phyloP scores from a whole-genome alignment of 805 yeast species.

The Ogataea minuta region DNA sequence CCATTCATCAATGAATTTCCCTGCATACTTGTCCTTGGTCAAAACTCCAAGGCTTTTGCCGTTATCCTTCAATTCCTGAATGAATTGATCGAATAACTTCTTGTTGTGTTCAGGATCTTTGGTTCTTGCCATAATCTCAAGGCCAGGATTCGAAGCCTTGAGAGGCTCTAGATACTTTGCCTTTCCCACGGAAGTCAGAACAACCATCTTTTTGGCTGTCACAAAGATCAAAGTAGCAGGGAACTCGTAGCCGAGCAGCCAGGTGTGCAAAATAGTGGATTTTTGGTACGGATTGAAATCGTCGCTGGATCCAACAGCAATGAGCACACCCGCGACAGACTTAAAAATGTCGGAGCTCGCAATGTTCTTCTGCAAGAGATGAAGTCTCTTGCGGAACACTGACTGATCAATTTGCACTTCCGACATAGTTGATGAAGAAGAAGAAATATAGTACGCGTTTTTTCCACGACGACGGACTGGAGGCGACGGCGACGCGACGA shows the following conservation, averaged over 20 bases:
- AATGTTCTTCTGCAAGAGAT: slow-evolving; percentile 38
- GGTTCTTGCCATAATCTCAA: slow-evolving; percentile 66
- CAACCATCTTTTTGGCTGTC: slow-evolving; percentile 53
- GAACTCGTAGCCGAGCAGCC: slow-evolving; percentile 94
- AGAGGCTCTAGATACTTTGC: slow-evolving; percentile 73
- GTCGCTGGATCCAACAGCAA: slow-evolving; percentile 81
- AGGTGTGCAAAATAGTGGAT: slow-evolving; percentile 80
- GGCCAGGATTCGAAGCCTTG: slow-evolving; percentile 40
- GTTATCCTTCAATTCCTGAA: slow-evolving; percentile 41
- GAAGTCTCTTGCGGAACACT: slow-evolving; percentile 54
- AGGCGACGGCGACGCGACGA: slow-evolving; percentile 11
- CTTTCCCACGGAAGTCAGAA: slow-evolving; percentile 81
- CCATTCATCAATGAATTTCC: slow-evolving; percentile 88
- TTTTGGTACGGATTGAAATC: slow-evolving; percentile 89
- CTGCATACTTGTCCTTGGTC: slow-evolving; percentile 73
- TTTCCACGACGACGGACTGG: not conserved
- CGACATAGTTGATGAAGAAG: slow-evolving; percentile 40
- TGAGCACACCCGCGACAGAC: slow-evolving; percentile 50
- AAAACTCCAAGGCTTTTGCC: slow-evolving; percentile 60
- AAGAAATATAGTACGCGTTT: slow-evolving; percentile 8
- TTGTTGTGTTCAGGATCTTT: slow-evolving; percentile 80
- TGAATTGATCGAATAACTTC: slow-evolving; percentile 57
- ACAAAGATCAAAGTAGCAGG: slow-evolving; percentile 83
- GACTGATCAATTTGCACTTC: slow-evolving; percentile 56
- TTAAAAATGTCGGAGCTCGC: slow-evolving; percentile 35